phyloP scores from a whole-genome alignment of 148 eudicot species.

The Rhododendron williamsianum region DNA sequence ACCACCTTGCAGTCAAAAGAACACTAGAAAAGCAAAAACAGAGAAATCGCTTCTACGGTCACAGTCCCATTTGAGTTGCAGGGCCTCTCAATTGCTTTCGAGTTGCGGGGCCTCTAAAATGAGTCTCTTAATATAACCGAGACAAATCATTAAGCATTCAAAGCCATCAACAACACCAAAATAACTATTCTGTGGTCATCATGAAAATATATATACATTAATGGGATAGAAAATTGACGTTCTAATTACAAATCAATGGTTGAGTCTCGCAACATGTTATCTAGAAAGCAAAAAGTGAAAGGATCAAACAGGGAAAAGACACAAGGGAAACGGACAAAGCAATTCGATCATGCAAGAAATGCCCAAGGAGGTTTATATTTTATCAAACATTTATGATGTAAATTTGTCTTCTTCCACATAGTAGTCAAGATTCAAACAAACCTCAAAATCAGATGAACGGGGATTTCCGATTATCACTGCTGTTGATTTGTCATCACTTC shows the following conservation, averaged over 20 bases:
- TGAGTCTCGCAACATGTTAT: not conserved
- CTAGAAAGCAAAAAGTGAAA: not conserved
- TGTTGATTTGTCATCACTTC: constrained; percentile 65
- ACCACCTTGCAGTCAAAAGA: not conserved
- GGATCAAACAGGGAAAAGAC: not conserved
- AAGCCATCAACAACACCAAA: not conserved
- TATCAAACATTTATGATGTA: not conserved
- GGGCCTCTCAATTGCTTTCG: not conserved
- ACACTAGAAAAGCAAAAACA: not conserved
- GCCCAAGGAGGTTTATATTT: not conserved
- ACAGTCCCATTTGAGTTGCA: not conserved
- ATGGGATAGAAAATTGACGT: not conserved
- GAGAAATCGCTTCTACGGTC: not conserved
- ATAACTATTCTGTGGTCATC: not conserved
- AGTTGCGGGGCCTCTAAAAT: not conserved
- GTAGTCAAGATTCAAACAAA: constrained; percentile 22
- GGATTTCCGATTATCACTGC: constrained; percentile 84
- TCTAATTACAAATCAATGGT: not conserved
- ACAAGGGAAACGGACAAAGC: not conserved
- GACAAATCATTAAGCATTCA: not conserved
- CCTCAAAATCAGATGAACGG: constrained; percentile 97
- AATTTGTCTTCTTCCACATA: not conserved
- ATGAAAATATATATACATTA: not conserved
- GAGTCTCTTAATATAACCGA: not conserved
- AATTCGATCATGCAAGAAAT: not conserved